Base-by-base conservation (phyloP, 805 yeast genomes). In the Lipomyces kockii region DNA sequence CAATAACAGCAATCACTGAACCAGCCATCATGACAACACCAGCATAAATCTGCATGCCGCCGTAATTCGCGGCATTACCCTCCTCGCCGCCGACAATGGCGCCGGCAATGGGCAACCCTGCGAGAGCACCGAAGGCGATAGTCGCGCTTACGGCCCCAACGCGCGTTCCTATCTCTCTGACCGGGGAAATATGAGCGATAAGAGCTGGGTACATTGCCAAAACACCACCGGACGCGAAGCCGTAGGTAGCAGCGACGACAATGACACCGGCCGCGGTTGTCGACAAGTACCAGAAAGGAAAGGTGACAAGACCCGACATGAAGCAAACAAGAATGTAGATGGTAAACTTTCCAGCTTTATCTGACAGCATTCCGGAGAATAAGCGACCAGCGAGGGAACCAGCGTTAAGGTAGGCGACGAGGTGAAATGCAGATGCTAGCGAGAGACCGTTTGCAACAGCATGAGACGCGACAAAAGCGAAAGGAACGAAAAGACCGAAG, bases 111-210 rank as follows among this genome's bases (percentile, higher is more conserved):
- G 80, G 78, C 6, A 76, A 72, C 1, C 77, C 78, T 1, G 76
- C 65, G 6, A 78, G 73, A 14, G 74, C 70, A 1, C 84, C 87
- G 72, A 84, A 82, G 0, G 93, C 83, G 53, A 89, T 87, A 7
- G 83, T 74, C 7, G 84, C 80, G 52, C 89, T 80, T 0, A 91
- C 83, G 53, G 86, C 64, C 2, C 91, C 90, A 90, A 91, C 89
- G 7, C 79, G 70, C 3, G 74, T 73, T 9, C 80, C 79, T 29
- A 76, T 71, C 34, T 73, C 70, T 39, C 73, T 63, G 62, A 76
- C 71, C 2, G 74, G 71, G 4, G 79, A 75, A 27, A 69, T 64
- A 49, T 71, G 70, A 1, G 80, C 78, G 1, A 77, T 71, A 8
- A 77, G 68, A 1, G 79, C 76, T 0, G 80, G 80, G 8, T 77